Conservation (phyloP, 1,284 basidiomycete species). For the Hemileia vastatrix region DNA sequence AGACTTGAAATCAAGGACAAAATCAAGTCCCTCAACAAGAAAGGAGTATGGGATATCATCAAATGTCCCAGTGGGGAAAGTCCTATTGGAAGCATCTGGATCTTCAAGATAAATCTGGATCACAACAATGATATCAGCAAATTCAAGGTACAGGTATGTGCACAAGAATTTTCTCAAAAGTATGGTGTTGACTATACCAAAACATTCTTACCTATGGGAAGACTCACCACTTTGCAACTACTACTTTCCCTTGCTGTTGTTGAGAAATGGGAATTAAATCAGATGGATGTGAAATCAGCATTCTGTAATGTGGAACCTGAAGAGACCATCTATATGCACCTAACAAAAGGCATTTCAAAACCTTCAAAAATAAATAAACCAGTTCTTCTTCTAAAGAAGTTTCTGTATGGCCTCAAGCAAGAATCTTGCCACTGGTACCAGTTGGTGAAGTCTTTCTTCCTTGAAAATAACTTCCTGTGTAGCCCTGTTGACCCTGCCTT, state of each 20-base stretch:
- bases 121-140: too few species aligned
- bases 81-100: too few species aligned
- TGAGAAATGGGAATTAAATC: neutral
- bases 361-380: neutral
- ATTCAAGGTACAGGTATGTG: too few species aligned
- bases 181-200: constrained; percentile 8
- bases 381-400: neutral
- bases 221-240: neutral
- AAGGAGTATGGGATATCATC: too few species aligned
- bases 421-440: neutral
- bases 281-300: neutral
- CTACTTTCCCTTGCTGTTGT: neutral
- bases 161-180: too few species aligned
- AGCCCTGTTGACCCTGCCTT: neutral
- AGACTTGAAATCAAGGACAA: too few species aligned
- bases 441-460: neutral
- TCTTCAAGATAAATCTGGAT: too few species aligned
- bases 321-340: neutral
- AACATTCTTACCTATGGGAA: neutral
- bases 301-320: neutral
- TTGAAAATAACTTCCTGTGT: neutral
- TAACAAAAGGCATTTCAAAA: neutral
- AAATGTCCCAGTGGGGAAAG: too few species aligned
- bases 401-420: constrained; percentile 7
- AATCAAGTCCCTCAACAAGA: too few species aligned